These are phyloP conservation scores for Dendrothele bispora DNA, from an alignment of 768 basidiomycete genomes.

Conservation along the genomic window DNA sequence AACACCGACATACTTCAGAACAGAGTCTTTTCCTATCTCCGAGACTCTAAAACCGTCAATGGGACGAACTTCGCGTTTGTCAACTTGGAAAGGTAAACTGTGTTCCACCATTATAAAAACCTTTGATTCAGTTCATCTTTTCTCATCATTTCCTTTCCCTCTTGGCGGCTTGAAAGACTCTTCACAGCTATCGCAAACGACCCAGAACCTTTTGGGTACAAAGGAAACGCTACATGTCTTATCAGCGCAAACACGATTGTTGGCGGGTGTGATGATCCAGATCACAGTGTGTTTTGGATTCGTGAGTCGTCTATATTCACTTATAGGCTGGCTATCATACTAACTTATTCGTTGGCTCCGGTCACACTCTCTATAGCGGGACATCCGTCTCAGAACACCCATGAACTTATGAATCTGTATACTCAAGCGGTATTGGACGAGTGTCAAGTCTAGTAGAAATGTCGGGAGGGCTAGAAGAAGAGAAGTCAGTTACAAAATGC, in stretches of 20 bases:
- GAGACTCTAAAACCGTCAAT: constrained; percentile 22
- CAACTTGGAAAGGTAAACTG: constrained; percentile 24
- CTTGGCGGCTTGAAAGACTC: constrained; percentile 8
- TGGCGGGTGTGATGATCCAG: constrained; percentile 29
- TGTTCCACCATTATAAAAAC: not conserved
- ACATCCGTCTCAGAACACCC: no score
- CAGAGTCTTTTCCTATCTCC: constrained; percentile 24
- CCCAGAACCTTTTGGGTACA: constrained; percentile 25
- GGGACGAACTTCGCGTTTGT: constrained; percentile 30
- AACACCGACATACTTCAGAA: constrained; percentile 27
- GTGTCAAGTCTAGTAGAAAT: no score
- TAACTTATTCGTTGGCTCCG: no score
- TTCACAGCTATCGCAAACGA: constrained; percentile 24
- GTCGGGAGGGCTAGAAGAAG: no score
- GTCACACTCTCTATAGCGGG: no score
- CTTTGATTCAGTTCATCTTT: not conserved
- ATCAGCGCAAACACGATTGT: constrained; percentile 28
- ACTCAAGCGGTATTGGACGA: no score
- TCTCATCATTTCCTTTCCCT: not conserved
- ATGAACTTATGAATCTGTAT: no score
- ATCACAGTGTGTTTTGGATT: constrained; percentile 29
- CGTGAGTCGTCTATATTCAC: constrained; percentile 21
- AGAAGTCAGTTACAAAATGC: no score
- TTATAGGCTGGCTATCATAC: no score
- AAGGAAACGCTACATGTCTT: constrained; percentile 29